These are phyloP conservation scores for Dictyostelium intermedium DNA, from an alignment of 78 protist genomes.

Conservation along the genomic window DNA sequence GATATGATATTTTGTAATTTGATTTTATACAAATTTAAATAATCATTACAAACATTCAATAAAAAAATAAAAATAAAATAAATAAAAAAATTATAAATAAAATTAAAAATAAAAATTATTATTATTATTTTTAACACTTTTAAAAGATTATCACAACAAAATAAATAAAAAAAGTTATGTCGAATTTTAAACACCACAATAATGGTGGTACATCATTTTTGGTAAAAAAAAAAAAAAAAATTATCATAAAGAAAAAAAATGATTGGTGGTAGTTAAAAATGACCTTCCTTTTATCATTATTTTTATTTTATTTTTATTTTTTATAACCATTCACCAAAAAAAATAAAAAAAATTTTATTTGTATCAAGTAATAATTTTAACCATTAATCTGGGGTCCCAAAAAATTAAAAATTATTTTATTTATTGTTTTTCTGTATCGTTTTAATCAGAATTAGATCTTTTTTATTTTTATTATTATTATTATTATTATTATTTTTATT, in stretches of 20 bases:
- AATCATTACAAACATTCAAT: not conserved
- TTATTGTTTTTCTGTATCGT: not conserved
- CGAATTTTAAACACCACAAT: not conserved
- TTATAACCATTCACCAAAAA: not conserved
- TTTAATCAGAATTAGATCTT: not conserved
- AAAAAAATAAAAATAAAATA: not conserved
- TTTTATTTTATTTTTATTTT: not conserved
- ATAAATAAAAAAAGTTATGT: not conserved
- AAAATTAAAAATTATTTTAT: not conserved
- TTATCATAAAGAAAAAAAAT: not conserved
- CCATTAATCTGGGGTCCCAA: not conserved
- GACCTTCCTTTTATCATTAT: not conserved
- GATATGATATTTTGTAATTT: not conserved
- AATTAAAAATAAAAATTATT: not conserved
- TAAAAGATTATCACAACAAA: not conserved
- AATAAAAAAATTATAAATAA: not conserved
- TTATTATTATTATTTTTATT: too few species aligned
- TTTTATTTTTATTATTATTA: not conserved
- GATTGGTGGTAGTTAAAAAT: not conserved
- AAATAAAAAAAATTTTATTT: not conserved
- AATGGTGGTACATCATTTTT: not conserved
- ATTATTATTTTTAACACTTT: too few species aligned
- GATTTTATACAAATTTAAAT: not conserved
- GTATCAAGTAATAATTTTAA: not conserved
- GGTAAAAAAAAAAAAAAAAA: not conserved